Conservation (phyloP, 228 moss, liverwort and hornwort genomes). For the Sphagnum fallax region DNA sequence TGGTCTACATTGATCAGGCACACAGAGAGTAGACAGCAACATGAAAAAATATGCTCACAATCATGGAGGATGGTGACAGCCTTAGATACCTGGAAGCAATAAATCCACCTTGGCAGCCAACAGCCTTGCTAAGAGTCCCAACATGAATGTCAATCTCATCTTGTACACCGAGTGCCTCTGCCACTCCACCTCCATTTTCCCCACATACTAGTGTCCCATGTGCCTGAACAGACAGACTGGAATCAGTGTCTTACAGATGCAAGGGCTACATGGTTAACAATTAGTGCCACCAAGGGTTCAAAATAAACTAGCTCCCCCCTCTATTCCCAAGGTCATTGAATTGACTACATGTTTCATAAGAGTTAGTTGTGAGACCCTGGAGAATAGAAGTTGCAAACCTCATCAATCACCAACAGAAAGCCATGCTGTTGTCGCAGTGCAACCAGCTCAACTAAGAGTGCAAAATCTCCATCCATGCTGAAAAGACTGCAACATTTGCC, state of each 20-base stretch:
- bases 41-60: too few relatives aligned
- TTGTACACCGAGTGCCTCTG: constrained; percentile 94
- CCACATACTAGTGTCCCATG: constrained; percentile 98
- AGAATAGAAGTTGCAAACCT: constrained; percentile 23
- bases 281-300: neutral
- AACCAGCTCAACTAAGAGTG: constrained; percentile 64
- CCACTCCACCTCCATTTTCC: constrained; percentile 88
- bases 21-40: too few relatives aligned
- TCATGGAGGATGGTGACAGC: neutral
- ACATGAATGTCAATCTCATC: constrained; percentile 81
- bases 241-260: neutral
- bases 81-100: constrained; percentile 71
- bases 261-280: neutral
- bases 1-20: too few relatives aligned
- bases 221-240: constrained; percentile 39
- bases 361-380: too few relatives aligned
- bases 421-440: constrained; percentile 57
- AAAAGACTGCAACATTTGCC: constrained; percentile 66
- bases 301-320: neutral
- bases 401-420: constrained; percentile 80
- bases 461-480: constrained; percentile 99
- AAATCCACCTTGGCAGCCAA: constrained; percentile 96
- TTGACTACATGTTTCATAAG: too few relatives aligned
- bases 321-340: too few relatives aligned
- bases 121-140: constrained; percentile 91